Conservation (phyloP, 352 stramenopile species). For the Phytophthora lateralis region DNA sequence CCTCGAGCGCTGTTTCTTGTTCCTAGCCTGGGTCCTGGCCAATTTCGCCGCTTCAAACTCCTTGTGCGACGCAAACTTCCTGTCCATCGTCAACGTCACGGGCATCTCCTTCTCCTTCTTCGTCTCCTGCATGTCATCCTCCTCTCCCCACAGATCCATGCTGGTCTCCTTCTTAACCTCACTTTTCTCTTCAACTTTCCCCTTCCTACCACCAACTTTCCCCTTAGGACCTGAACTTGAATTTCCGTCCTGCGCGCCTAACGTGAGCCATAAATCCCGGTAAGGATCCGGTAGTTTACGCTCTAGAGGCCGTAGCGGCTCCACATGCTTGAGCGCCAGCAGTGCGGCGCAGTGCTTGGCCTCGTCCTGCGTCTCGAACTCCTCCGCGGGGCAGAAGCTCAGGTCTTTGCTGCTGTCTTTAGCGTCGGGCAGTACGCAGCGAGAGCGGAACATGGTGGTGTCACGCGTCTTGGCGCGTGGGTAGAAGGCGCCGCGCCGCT, state of each 20-base stretch:
- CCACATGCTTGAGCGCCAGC: slow-evolving; percentile 94
- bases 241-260: slow-evolving; percentile 28
- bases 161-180: slow-evolving; percentile 13
- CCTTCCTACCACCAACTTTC: slow-evolving; percentile 7
- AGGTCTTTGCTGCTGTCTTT: slow-evolving; percentile 96
- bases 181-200: slow-evolving; percentile 13
- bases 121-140: slow-evolving; percentile 25
- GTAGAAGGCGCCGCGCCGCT: slow-evolving; percentile 83
- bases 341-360: slow-evolving; percentile 94
- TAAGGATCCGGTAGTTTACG: slow-evolving; percentile 97
- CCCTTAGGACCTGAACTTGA: neutral
- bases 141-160: neutral
- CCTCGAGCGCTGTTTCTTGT: slow-evolving; percentile 80
- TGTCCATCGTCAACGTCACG: slow-evolving; percentile 64
- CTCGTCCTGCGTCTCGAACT: slow-evolving; percentile 82
- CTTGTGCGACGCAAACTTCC: slow-evolving; percentile 76
- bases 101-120: slow-evolving; percentile 28
- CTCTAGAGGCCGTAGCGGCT: slow-evolving; percentile 93
- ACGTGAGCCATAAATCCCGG: slow-evolving; percentile 89
- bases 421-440: slow-evolving; percentile 91
- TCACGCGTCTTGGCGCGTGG: slow-evolving; percentile 49
- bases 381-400: slow-evolving; percentile 89
- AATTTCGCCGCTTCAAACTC: slow-evolving; percentile 72
- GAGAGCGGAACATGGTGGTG: slow-evolving; percentile 43
- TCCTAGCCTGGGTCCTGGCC: slow-evolving; percentile 58